Percentiles rank a stretch among this genome's conserved stretches.
Conservation (phyloP, 1,284 basidiomycete species). For the Microbotryomycetes sp. region DNA sequence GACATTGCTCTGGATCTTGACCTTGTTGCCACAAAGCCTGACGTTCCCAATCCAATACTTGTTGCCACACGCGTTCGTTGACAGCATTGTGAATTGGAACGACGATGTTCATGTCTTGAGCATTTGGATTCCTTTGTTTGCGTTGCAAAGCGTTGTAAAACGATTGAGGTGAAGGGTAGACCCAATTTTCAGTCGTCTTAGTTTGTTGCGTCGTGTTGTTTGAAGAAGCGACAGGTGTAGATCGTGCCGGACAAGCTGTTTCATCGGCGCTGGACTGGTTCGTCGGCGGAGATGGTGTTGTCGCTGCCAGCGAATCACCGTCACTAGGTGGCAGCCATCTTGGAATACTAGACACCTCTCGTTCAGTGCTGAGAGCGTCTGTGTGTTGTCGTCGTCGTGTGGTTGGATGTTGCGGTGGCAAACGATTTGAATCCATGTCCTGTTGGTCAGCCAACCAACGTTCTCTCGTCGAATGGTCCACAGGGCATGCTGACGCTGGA, state of each 20-base stretch:
- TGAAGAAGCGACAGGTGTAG: slow-evolving; percentile 14
- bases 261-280: slow-evolving; percentile 3
- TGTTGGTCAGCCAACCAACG: slow-evolving; percentile 43
- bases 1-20: slow-evolving; percentile 47
- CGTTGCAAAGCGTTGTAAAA: slow-evolving; percentile 93
- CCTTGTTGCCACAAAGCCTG: slow-evolving; percentile 53
- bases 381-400: slow-evolving; percentile 47
- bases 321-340: slow-evolving; percentile 42
- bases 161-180: slow-evolving; percentile 96
- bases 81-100: slow-evolving; percentile 99
- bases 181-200: slow-evolving; percentile 69
- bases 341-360: slow-evolving; percentile 85
- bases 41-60: slow-evolving; percentile 83
- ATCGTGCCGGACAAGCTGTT: slow-evolving; percentile 13
- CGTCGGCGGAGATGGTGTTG: slow-evolving; percentile 3
- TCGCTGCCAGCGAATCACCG: slow-evolving; percentile 4
- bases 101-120: slow-evolving; percentile 84
- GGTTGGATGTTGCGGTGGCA: slow-evolving; percentile 34
- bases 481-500: slow-evolving; percentile 32
- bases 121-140: slow-evolving; percentile 72
- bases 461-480: slow-evolving; percentile 43
- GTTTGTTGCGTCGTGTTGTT: slow-evolving; percentile 25
- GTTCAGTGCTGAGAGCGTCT: slow-evolving; percentile 46
- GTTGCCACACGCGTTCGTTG: slow-evolving; percentile 91
- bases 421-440: slow-evolving; percentile 26